Evolutionary conservation across 2,329 filamentous ascomycete genomes (phyloP), one percentile per base, ranked within the genome.

Genomic region (Cladosporium sp.): DNA sequence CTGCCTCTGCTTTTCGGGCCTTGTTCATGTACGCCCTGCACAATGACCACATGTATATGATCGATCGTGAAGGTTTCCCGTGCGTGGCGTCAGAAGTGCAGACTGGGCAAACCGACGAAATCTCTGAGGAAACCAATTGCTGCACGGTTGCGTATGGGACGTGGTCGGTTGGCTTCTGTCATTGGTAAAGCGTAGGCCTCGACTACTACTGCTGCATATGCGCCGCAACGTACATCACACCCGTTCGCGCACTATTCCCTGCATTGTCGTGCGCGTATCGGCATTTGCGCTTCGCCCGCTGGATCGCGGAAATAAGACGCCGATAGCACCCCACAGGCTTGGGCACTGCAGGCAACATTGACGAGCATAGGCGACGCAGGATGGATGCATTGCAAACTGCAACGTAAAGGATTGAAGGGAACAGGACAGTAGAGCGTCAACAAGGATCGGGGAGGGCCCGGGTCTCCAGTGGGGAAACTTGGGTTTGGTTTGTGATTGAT

Each of bases 301-400:
- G n/a, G 5, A 59, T 49, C 58, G 58, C 46, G 43, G 58, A 53
- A 61, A 61, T 36, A 61, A 51, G 58, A 61, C 30, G 13, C 58
- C 46, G 58, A 61, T 46, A 30, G 16, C 21, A 25, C 6, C 14
- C 56, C 21, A 23, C 21, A 36, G 51, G 51, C 51, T 32, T 54
- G 54, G 54, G 54, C 16, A 39, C 32, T 34, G 23, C 36, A 26
- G 56, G 32, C 54, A 36, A 39, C 21, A 39, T 46, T 58, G 54
- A 58, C 54, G 34, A 16, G 32, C 34, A 46, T 46, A 46, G 39
- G 39, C 39, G 39, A 46, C 39, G 39, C 39, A 46, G 39, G 39
- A 46, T 46, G 39, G 10, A 23, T 46, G 39, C n/a, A 46, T 11
- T 46, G n/a, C 39, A 46, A 21, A 13, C 11, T n/a, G 25, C 14